Evolutionary conservation across 164 flowering plant species (phyloP), one percentile per base, ranked within the genome.

Genomic region (Berberis vulgaris): DNA sequence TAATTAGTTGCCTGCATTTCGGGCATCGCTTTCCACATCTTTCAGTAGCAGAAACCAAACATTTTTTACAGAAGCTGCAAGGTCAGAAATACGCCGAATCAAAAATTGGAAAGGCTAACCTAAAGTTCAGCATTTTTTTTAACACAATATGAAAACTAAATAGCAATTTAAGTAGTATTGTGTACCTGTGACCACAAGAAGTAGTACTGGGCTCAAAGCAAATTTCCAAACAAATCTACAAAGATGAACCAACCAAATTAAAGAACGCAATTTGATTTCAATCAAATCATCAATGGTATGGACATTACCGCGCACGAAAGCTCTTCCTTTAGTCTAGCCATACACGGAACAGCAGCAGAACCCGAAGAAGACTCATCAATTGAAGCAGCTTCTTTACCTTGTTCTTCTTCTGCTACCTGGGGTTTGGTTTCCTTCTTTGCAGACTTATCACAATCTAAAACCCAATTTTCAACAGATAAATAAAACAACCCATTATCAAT

Each of bases 121-220:
- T 26, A 26, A 26, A 26, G 26, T 26, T 26, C 26, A 26, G 26
- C 26, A 26, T 26, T 26, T 26, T 26, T 26, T 26, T 0, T 26
- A 26, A 26, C 26, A 26, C 26, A 26, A 7, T 2, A 43, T 2
- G 12, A 12, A 43, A 43, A 63, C 2, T 7, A n/a, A 26, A 5
- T 11, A 52, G 12, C 11, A 49, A 2, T 40, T 8, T 0, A 40
- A 43, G 2, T 61, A 54, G 40, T 26, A 26, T 26, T 7, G 57
- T 3, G 65, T 77, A 88, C 97, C 98, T 93, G 79, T 94, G 98
- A 10, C 98, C 98, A 80, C 98, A 93, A 74, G 89, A 69, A 63
- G 98, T 93, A 49, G 97, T 88, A 68, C 96, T 90, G 0, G 98
- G 96, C 72, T 92, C 97, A 63, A 72, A 88, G 74, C 98, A 92